Evolutionary conservation across 2,329 filamentous ascomycete genomes (phyloP).

Genomic region (Cladosporium phlei): DNA sequence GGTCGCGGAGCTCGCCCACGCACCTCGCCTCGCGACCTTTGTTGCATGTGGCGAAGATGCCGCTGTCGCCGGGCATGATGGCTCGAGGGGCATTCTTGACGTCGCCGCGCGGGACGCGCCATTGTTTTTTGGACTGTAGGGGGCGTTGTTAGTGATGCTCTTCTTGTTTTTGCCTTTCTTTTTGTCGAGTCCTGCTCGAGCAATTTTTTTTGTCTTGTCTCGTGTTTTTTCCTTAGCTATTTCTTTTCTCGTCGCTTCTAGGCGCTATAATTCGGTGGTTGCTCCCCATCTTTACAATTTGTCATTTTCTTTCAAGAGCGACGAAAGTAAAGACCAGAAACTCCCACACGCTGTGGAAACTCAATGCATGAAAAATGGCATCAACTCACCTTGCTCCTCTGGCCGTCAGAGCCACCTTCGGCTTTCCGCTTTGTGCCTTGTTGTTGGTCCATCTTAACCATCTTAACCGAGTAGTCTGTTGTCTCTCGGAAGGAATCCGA

Average conservation of each 20-base stretch:
- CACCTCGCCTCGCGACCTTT: constrained; percentile 67
- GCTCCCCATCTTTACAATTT: too few relatives aligned
- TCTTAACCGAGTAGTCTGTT: too few relatives aligned
- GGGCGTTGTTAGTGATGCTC: too few relatives aligned
- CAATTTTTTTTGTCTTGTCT: neutral
- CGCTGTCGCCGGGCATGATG: constrained; percentile 64
- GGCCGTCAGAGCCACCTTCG: constrained; percentile 28
- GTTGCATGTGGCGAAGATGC: constrained; percentile 75
- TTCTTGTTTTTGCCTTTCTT: neutral
- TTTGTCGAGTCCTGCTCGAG: too few relatives aligned
- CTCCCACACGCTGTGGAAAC: too few relatives aligned
- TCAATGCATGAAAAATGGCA: neutral
- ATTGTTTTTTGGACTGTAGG: constrained; percentile 41
- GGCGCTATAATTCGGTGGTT: too few relatives aligned
- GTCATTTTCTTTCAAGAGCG: too few relatives aligned
- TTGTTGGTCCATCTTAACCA: too few relatives aligned
- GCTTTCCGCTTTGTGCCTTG: constrained; percentile 35
- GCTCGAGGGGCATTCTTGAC: constrained; percentile 23
- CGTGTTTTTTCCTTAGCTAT: neutral
- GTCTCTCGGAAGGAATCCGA: too few relatives aligned
- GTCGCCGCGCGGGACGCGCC: constrained; percentile 35
- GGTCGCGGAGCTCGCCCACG: constrained; percentile 58
- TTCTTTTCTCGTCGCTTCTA: too few relatives aligned
- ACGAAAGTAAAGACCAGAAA: too few relatives aligned
- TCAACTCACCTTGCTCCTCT: constrained; percentile 35